Evolutionary conservation across 2,329 filamentous ascomycete genomes (phyloP), one percentile per base, ranked within the genome.

Genomic region (Xenosphaeropsis pyriputrescens): DNA sequence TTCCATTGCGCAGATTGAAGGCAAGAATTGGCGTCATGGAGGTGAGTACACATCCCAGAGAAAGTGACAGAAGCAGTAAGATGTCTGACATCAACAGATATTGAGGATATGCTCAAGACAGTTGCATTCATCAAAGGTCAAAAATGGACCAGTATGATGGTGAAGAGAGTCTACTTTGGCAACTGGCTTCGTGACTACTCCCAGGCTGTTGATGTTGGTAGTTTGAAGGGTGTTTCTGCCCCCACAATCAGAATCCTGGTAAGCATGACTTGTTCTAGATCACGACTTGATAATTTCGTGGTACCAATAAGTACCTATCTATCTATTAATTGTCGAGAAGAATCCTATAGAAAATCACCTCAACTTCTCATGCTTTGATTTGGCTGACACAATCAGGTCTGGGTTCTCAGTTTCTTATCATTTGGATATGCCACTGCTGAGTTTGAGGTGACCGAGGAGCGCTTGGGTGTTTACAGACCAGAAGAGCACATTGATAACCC

Each of bases 151-250:
- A 75, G 75, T 12, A 77, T 83, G 65, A 73, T 83, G 60, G 69
- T 89, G 38, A 80, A 81, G 59, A 70, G 82, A 39, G 78, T 79
- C 19, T 89, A 86, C 60, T 89, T 89, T 62, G 83, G 84, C 41
- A 91, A 91, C 58, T 91, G 84, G 83, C 64, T 89, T 31, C 72
- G 84, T 42, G 84, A 89, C 61, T 91, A 91, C 56, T 86, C 80
- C 11, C 83, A 89, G 52, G 84, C 83, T 29, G 70, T 89, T 56
- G 84, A 89, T 51, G 78, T 88, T 11, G 81, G 81, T 35, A 85
- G 79, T 42, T 58, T 91, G 43, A 88, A 86, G 59, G 78, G 76
- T 42, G 76, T 85, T 42, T 84, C 82, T 45, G 78, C 80, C 26
- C 77, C 79, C 29, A 86, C 83, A 3, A 83, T 91, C 48, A 71